Conservation (phyloP, 805 yeast species). For the Metschnikowia reukaufii region DNA sequence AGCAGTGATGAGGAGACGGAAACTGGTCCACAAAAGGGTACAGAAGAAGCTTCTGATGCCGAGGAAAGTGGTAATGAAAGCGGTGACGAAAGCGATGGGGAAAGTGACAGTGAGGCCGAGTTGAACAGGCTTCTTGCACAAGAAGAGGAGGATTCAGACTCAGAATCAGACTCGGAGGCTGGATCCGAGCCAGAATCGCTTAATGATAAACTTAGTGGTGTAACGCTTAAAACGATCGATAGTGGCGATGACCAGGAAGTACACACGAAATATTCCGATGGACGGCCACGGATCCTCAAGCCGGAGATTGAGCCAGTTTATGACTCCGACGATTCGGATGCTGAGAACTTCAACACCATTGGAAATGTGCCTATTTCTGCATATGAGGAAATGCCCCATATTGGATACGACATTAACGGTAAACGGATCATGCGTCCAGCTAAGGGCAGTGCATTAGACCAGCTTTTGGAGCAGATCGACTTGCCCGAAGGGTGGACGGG, state of each 20-base stretch:
- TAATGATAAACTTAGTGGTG: constrained; percentile 54
- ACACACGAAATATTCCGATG: constrained; percentile 66
- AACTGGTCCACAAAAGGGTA: not conserved
- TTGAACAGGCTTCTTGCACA: constrained; percentile 59
- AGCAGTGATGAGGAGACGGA: constrained; percentile 8
- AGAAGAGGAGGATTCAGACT: constrained; percentile 50
- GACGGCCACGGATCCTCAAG: constrained; percentile 69
- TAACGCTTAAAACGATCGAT: constrained; percentile 52
- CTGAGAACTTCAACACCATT: constrained; percentile 76
- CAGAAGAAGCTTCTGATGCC: not conserved
- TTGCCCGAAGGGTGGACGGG: constrained; percentile 99
- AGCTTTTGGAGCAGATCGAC: constrained; percentile 84
- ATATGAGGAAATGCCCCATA: constrained; percentile 95
- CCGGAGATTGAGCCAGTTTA: constrained; percentile 96
- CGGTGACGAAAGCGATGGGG: constrained; percentile 9
- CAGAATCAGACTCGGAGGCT: constrained; percentile 43
- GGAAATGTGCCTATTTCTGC: constrained; percentile 93
- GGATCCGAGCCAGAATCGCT: constrained; percentile 59
- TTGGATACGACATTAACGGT: constrained; percentile 96
- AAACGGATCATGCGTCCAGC: constrained; percentile 99
- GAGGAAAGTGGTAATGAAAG: constrained; percentile 8
- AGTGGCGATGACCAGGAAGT: constrained; percentile 37
- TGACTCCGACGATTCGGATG: constrained; percentile 91
- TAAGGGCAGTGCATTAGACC: constrained; percentile 90
- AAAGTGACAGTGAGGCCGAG: constrained; percentile 41